A percentile compares a stretch with the other conserved stretches of the same genome.
Evolutionary conservation across 2,329 filamentous ascomycete species (phyloP).

Genomic region (Neospermospora avenae): DNA sequence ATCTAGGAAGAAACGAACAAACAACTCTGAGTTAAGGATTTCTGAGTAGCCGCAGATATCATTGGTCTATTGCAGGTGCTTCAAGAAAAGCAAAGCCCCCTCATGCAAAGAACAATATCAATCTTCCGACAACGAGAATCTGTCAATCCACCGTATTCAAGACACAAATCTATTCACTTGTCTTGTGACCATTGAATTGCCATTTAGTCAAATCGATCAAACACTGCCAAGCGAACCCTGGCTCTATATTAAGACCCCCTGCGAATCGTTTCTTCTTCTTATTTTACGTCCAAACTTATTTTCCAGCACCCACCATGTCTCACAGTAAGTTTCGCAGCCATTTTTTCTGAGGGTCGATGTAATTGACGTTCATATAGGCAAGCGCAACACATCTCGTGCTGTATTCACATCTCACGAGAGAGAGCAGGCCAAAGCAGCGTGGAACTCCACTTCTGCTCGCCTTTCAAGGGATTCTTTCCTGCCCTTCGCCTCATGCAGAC

Average conservation of each 20-base stretch:
- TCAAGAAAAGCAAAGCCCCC: background rate
- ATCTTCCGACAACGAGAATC: background rate
- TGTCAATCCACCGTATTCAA: background rate
- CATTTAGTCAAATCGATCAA: background rate
- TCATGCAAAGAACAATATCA: background rate
- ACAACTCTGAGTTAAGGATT: background rate
- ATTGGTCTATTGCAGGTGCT: background rate
- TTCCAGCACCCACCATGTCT: conserved; percentile 40
- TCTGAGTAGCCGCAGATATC: background rate
- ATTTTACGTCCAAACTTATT: background rate
- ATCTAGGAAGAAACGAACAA: background rate
- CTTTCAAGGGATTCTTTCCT: conserved; percentile 89
- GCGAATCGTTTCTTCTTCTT: too few relatives aligned
- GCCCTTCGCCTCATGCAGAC: conserved; percentile 80
- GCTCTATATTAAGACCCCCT: background rate
- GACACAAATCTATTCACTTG: background rate
- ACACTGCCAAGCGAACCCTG: background rate
- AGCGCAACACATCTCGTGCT: conserved; percentile 86
- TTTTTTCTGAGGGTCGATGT: background rate
- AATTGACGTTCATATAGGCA: conserved; percentile 46
- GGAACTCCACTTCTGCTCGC: conserved; percentile 79
- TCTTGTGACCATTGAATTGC: background rate
- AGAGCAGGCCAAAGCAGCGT: conserved; percentile 73
- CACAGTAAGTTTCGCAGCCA: conserved; percentile 43
- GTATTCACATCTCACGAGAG: conserved; percentile 95